Evolutionary conservation across 192 early-diverging fungal species (phyloP), one percentile per base, ranked within the genome.

Genomic region (Dissophora globulifera): DNA sequence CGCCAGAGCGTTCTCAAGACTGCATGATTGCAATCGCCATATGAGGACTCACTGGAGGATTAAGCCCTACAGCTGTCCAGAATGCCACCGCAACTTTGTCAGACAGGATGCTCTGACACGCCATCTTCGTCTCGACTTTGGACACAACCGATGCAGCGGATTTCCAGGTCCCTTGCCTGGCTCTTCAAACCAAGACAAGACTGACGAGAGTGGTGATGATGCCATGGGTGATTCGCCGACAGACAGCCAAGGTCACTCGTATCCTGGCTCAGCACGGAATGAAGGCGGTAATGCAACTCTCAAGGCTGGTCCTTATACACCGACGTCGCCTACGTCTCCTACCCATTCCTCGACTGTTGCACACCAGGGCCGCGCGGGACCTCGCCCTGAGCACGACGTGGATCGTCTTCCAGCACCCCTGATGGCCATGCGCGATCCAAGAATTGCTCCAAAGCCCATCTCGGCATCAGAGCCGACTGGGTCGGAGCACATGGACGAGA

Each of bases 1-100:
- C 31, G 72, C 72, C 6, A 43, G 72, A 30, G 72, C 72, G 12
- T 93, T 93, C 66, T 90, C 86, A 30, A 84, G 91, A 47, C 88
- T 91, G 65, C 90, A 91, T 55, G 91, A 93, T 66, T 71, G 90
- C 11, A 91, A 92, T 58, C 80, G 92, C 4, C 92, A 93, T 59
- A 85, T 88, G 75, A 87, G 90, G 55, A 90, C 91, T 4, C 92
- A 93, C 60, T 87, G 86, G 58, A 87, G 91, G 12, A 79, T 86
- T 46, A 93, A 93, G 71, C 92, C 92, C n/a, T 88, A 89, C 71
- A 86, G 83, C 51, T 93, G 92, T 51, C 78, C 82, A 8, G 83
- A 83, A 17, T 93, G 92, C 67, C 90, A 89, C 19, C 91, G 91
- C 61, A 85, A 82, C 31, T 93, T 93, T 82, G 76, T 69, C 3